These are phyloP conservation scores for Dioszegia crocea DNA, from an alignment of 768 basidiomycete species.

Conservation along the genomic window DNA sequence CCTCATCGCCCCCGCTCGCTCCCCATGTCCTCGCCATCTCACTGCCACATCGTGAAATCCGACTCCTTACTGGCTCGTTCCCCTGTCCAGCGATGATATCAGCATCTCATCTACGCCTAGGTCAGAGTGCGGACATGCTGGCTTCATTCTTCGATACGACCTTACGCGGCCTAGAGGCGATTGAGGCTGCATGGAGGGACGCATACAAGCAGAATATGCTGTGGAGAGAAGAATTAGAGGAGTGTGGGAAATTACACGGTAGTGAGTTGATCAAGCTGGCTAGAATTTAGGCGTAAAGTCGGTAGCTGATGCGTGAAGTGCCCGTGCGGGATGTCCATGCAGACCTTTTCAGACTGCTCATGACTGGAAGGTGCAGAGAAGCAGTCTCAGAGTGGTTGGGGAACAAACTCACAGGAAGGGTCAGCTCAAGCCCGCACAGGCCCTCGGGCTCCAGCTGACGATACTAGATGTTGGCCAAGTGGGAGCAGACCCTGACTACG, in stretches of 20 bases:
- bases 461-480: constrained; percentile 34
- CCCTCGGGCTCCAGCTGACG: constrained; percentile 1
- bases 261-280: constrained; percentile 19
- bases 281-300: background rate
- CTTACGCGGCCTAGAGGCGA: constrained; percentile 29
- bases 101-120: constrained; percentile 10
- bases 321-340: constrained; percentile 28
- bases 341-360: constrained; percentile 35
- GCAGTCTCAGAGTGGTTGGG: constrained; percentile 41
- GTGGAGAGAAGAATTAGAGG: constrained; percentile 40
- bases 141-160: constrained; percentile 17
- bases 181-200: constrained; percentile 25
- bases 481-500: constrained; percentile 26
- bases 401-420: constrained; percentile 33
- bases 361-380: constrained; percentile 30
- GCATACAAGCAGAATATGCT: constrained; percentile 39
- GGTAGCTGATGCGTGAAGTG: constrained; percentile 15
- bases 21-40: constrained; percentile 22
- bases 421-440: constrained; percentile 2
- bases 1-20: constrained; percentile 8
- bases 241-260: constrained; percentile 36
- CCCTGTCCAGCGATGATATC: background rate
- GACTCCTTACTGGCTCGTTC: constrained; percentile 34
- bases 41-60: background rate
- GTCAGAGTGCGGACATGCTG: constrained; percentile 22